Percentiles rank a stretch among this genome's conserved stretches.
phyloP scores from a whole-genome alignment of 495 filamentous ascomycete genomes.

The Patellaria atrata region DNA sequence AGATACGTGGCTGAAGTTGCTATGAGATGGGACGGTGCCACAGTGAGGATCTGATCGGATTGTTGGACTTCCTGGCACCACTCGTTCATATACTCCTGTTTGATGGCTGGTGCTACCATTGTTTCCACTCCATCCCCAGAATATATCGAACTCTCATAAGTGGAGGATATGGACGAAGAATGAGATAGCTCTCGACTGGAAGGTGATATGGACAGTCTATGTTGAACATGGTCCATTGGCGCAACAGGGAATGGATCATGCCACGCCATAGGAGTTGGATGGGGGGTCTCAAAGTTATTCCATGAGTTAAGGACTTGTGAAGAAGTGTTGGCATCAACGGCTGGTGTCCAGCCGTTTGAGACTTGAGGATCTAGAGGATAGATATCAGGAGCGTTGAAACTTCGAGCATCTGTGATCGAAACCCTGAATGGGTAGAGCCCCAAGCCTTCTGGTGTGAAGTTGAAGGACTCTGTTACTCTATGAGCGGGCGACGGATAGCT shows the following conservation, averaged over 20 bases:
- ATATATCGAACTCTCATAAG: constrained; percentile 14
- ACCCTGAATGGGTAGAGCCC: constrained; percentile 16
- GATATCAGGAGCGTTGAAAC: constrained; percentile 4
- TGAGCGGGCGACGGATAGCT: constrained; percentile 17
- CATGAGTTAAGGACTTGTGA: too few species aligned
- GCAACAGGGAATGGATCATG: background rate
- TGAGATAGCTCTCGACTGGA: constrained; percentile 7
- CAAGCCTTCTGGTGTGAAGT: constrained; percentile 13
- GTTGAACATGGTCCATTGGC: background rate
- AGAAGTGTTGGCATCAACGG: too few species aligned
- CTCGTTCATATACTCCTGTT: constrained; percentile 9
- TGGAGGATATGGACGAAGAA: constrained; percentile 16
- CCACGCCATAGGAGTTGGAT: constrained; percentile 15
- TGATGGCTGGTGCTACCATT: constrained; percentile 8
- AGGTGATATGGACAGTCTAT: background rate
- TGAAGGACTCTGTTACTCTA: constrained; percentile 13
- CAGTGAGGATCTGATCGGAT: too few species aligned
- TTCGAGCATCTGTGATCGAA: constrained; percentile 2
- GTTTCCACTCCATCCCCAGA: constrained; percentile 9
- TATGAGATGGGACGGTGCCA: too few species aligned
- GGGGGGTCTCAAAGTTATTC: too few species aligned
- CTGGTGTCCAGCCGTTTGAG: constrained; percentile 15
- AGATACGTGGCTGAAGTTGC: too few species aligned
- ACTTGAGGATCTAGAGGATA: constrained; percentile 18
- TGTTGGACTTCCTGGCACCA: too few species aligned